Evolutionary conservation across 1,284 basidiomycete species (phyloP).

Genomic region (Retiboletus fuscus): DNA sequence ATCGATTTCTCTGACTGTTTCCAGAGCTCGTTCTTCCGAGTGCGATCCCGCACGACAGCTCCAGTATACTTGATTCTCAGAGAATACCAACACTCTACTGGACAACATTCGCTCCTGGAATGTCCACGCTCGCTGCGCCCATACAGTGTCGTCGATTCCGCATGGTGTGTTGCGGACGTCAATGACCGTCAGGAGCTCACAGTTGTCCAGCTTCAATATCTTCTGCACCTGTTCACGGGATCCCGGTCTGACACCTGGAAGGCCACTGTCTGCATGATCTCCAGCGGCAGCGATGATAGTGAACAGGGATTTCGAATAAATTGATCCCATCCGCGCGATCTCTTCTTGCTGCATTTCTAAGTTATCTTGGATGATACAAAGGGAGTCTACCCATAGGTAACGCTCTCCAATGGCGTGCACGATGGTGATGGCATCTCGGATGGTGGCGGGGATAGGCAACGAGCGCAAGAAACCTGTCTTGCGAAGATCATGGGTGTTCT

Average conservation of each 20-base stretch:
- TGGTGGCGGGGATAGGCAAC: slow-evolving; percentile 31
- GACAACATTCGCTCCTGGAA: slow-evolving; percentile 39
- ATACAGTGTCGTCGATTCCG: slow-evolving; percentile 18
- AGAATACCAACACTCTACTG: slow-evolving; percentile 34
- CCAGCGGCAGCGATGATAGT: slow-evolving; percentile 38
- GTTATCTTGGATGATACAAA: slow-evolving; percentile 41
- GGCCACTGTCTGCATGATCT: slow-evolving; percentile 28
- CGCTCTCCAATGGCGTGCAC: slow-evolving; percentile 35
- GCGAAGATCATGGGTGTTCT: slow-evolving; percentile 30
- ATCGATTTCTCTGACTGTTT: slow-evolving; percentile 8
- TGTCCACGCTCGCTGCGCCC: slow-evolving; percentile 38
- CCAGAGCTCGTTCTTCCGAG: slow-evolving; percentile 26
- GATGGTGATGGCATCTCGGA: slow-evolving; percentile 36
- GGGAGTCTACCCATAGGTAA: slow-evolving; percentile 41
- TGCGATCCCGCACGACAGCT: slow-evolving; percentile 24
- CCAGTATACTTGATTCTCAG: slow-evolving; percentile 37
- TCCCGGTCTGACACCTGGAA: slow-evolving; percentile 18
- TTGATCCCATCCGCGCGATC: slow-evolving; percentile 36
- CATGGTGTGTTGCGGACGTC: slow-evolving; percentile 7
- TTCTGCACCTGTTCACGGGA: slow-evolving; percentile 25
- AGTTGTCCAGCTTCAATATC: slow-evolving; percentile 17
- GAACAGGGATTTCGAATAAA: slow-evolving; percentile 35
- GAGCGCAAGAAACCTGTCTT: slow-evolving; percentile 9
- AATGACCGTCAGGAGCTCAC: slow-evolving; percentile 30
- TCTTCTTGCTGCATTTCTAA: slow-evolving; percentile 28